These are phyloP conservation scores for Lentinula aciculospora DNA, from an alignment of 768 basidiomycete genomes.

Conservation along the genomic window DNA sequence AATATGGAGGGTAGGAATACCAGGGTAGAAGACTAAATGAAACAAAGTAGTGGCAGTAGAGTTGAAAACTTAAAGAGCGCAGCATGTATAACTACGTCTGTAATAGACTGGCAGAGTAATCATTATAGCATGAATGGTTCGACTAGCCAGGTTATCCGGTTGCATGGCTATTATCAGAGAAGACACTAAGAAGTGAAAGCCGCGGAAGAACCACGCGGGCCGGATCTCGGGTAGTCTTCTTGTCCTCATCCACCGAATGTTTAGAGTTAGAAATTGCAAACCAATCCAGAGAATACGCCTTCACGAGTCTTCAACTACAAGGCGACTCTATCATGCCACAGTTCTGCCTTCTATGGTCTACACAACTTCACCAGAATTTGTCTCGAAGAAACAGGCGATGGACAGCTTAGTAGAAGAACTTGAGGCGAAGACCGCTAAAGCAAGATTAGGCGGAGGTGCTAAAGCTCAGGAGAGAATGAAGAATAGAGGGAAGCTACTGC, in stretches of 20 bases:
- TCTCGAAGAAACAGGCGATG: slow-evolving; percentile 63
- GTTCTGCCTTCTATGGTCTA: slow-evolving; percentile 72
- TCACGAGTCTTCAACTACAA: not conserved
- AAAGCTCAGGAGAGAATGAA: slow-evolving; percentile 74
- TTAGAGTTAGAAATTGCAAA: not conserved
- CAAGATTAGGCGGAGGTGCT: slow-evolving; percentile 66
- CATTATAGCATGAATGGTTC: too few relatives aligned
- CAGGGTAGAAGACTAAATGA: too few relatives aligned
- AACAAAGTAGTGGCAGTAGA: too few relatives aligned
- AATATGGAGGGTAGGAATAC: too few relatives aligned
- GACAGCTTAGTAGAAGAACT: slow-evolving; percentile 60
- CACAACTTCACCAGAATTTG: slow-evolving; percentile 65
- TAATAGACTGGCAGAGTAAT: too few relatives aligned
- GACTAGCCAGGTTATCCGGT: too few relatives aligned
- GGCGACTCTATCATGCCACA: slow-evolving; percentile 53
- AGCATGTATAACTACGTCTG: too few relatives aligned
- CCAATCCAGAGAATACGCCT: not conserved
- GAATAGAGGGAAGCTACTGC: slow-evolving; percentile 75
- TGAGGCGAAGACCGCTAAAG: slow-evolving; percentile 50
- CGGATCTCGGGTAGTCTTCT: not conserved
- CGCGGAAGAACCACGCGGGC: not conserved
- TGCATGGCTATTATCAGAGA: too few relatives aligned
- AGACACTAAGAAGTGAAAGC: not conserved
- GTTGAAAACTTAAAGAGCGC: too few relatives aligned
- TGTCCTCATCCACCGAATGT: not conserved